Evolutionary conservation across 352 stramenopile genomes (phyloP), one percentile per base, ranked within the genome.

Genomic region (Phytophthora parvispora): DNA sequence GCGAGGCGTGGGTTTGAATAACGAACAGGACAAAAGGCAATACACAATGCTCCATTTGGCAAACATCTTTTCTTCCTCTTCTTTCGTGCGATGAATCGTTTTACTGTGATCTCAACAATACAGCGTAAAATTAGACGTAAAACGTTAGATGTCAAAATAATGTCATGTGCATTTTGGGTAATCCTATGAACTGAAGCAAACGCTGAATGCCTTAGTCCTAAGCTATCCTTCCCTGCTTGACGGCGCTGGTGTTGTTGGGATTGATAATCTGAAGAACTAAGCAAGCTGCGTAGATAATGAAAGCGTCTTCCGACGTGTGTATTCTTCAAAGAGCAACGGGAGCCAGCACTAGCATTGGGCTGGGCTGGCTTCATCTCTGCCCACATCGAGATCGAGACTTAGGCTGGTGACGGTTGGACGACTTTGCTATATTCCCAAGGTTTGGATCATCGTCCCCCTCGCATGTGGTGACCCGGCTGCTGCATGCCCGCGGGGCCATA

Each of bases 401-500:
- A 64, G 27, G 47, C 50, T 72, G 38, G 25, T 69, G 57, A 69
- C 60, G 67, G 60, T 78, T 69, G n/a, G 40, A 74, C 65, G 59
- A 65, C 20, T 49, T 49, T 49, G 20, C 42, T 58, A 69, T 56
- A 70, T 64, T 77, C 59, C 28, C n/a, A 31, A 49, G 48, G 27
- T 54, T 64, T 67, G 28, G 25, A 27, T 52, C 69, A 93, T 45
- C 80, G 75, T 45, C 85, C 85, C 59, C 83, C 81, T 56, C 78
- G 80, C 72, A 93, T 87, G 49, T 87, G 78, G 42, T 73, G 64
- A 36, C 60, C 43, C 6, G 67, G 71, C 71, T 75, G 72, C 69
- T 75, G 72, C 67, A 89, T 91, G 32, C 61, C 76, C 24, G 27
- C 65, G 31, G 60, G 76, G 55, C 74, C 75, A 60, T 90, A 92